Conservation (phyloP, 1,284 basidiomycete genomes). For the Boletus putidus region DNA sequence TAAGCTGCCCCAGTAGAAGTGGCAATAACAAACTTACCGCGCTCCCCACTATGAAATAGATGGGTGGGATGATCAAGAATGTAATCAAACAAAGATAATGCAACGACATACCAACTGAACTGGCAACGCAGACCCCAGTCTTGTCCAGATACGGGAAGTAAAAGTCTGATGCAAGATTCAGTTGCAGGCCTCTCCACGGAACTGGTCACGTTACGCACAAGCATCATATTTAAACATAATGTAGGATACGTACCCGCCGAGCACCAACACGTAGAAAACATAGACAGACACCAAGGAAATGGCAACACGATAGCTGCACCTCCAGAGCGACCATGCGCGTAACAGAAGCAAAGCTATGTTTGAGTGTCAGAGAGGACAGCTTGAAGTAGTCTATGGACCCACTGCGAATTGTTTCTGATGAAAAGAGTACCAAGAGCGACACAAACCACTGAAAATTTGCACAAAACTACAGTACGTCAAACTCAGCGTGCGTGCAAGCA, state of each 20-base stretch:
- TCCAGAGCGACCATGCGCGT: conserved; percentile 8
- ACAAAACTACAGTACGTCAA: conserved; percentile 3
- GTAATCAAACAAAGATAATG: background rate
- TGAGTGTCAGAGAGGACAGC: background rate
- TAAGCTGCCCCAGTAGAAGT: too few species aligned
- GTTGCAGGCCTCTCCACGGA: background rate
- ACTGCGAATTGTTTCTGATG: conserved; percentile 7
- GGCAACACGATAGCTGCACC: conserved; percentile 1
- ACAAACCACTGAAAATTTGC: background rate
- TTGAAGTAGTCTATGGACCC: background rate
- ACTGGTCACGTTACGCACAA: background rate
- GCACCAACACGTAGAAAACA: conserved; percentile 1
- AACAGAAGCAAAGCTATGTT: conserved; percentile 5
- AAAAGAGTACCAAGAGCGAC: background rate
- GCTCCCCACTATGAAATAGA: background rate
- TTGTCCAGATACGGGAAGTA: background rate
- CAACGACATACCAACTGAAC: background rate
- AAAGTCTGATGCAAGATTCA: background rate
- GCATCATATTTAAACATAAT: background rate
- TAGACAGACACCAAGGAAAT: conserved; percentile 4
- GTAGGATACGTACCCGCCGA: background rate
- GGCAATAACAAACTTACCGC: background rate
- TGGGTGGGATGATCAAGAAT: background rate
- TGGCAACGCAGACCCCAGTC: background rate
- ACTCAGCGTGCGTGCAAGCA: background rate